phyloP scores from a whole-genome alignment of 2,329 filamentous ascomycete genomes.

The Apiospora malaysiana region DNA sequence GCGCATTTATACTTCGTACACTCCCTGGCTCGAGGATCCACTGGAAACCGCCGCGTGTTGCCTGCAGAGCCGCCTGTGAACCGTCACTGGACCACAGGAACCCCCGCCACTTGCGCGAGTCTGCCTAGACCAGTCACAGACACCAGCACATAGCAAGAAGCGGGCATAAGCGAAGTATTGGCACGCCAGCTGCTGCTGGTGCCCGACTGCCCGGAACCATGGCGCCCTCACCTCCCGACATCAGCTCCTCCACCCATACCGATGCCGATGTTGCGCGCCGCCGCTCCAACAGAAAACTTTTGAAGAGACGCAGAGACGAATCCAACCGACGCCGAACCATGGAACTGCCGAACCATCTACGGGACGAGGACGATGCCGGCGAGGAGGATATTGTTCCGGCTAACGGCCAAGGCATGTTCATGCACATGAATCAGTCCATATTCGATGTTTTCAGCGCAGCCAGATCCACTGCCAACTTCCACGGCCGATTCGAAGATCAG shows the following conservation, averaged over 20 bases:
- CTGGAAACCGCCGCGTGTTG: conserved; percentile 19
- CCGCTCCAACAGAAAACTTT: conserved; percentile 49
- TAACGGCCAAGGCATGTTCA: conserved; percentile 51
- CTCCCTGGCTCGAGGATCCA: background rate
- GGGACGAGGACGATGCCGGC: conserved; percentile 53
- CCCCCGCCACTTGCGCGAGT: background rate
- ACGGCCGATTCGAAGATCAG: conserved; percentile 77
- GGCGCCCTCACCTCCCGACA: conserved; percentile 30
- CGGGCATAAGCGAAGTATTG: background rate
- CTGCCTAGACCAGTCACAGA: background rate
- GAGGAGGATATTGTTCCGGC: conserved; percentile 55
- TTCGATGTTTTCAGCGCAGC: conserved; percentile 92
- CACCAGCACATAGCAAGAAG: background rate
- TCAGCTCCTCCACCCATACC: conserved; percentile 19
- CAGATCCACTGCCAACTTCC: conserved; percentile 81
- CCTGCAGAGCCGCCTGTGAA: conserved; percentile 17
- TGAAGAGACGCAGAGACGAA: conserved; percentile 49
- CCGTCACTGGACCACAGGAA: conserved; percentile 14
- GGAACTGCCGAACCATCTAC: conserved; percentile 61
- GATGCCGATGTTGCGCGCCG: conserved; percentile 39
- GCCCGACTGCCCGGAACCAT: conserved; percentile 27
- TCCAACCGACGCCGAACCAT: conserved; percentile 44
- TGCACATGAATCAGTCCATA: conserved; percentile 92
- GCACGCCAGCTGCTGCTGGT: conserved; percentile 8
- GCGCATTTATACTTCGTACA: conserved; percentile 1